phyloP scores from a whole-genome alignment of 441 rosid species.

The Melastoma candidum region DNA sequence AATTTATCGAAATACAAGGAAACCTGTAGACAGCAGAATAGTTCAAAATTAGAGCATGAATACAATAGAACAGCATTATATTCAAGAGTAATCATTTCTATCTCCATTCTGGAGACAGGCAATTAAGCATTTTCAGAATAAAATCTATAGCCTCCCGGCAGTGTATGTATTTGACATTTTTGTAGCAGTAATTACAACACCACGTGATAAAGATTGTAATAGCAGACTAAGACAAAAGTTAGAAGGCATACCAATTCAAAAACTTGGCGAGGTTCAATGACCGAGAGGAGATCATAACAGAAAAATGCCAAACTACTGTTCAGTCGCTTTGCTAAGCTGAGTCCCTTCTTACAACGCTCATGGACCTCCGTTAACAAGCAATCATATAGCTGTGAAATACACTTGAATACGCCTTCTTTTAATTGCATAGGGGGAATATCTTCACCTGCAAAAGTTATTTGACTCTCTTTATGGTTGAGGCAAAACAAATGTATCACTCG shows the following conservation, averaged over 20 bases:
- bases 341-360: constrained; percentile 98
- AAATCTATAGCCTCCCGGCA: too few relatives aligned
- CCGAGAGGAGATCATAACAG: constrained; percentile 93
- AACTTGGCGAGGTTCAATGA: constrained; percentile 97
- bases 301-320: constrained; percentile 99
- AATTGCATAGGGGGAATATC: constrained; percentile 98
- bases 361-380: constrained; percentile 97
- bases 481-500: too few relatives aligned
- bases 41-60: too few relatives aligned
- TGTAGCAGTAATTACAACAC: too few relatives aligned
- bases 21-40: constrained; percentile 41
- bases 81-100: too few relatives aligned
- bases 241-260: constrained; percentile 78
- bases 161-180: too few relatives aligned
- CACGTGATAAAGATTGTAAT: background rate
- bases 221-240: constrained; percentile 2
- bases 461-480: too few relatives aligned
- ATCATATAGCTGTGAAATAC: constrained; percentile 88
- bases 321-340: constrained; percentile 90
- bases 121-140: too few relatives aligned
- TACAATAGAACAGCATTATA: too few relatives aligned
- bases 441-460: constrained; percentile 51
- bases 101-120: too few relatives aligned
- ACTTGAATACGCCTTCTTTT: constrained; percentile 94
- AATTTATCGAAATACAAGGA: constrained; percentile 96